Conservation (phyloP, 2,329 filamentous ascomycete genomes). For the Verticillium klebahnii region DNA sequence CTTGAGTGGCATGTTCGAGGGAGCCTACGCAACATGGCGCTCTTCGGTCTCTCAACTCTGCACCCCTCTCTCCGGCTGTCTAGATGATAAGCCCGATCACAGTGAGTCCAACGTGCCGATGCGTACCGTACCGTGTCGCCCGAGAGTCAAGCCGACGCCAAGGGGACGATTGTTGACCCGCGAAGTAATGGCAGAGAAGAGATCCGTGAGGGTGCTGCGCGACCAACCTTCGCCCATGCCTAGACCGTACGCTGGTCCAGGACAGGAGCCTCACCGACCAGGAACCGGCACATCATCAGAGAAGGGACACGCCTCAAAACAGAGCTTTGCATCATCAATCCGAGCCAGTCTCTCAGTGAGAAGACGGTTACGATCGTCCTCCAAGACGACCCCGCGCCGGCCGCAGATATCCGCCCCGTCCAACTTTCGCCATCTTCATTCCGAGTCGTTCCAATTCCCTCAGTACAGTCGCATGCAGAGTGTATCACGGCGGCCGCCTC, state of each 20-base stretch:
- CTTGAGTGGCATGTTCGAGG: slow-evolving; percentile 35
- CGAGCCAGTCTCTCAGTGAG: slow-evolving; percentile 36
- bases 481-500: slow-evolving; percentile 19
- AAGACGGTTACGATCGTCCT: slow-evolving; percentile 36
- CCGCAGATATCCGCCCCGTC: slow-evolving; percentile 54
- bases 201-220: slow-evolving; percentile 20
- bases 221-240: slow-evolving; percentile 25
- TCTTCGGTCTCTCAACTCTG: slow-evolving; percentile 42
- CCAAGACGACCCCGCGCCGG: slow-evolving; percentile 40
- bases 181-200: slow-evolving; percentile 12
- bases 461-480: slow-evolving; percentile 18
- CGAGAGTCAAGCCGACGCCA: not conserved
- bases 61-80: slow-evolving; percentile 30
- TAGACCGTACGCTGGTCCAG: slow-evolving; percentile 20
- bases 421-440: slow-evolving; percentile 56
- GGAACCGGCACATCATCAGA: slow-evolving; percentile 13
- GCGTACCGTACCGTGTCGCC: not conserved
- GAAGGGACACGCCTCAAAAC: slow-evolving; percentile 28
- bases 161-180: not conserved
- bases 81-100: slow-evolving; percentile 32
- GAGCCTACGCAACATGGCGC: slow-evolving; percentile 42
- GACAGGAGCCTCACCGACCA: slow-evolving; percentile 13
- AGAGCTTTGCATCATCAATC: slow-evolving; percentile 29
- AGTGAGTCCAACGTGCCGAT: slow-evolving; percentile 23
- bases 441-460: slow-evolving; percentile 36